phyloP scores from a whole-genome alignment of 2,329 filamentous ascomycete species.

The Trichoderma afroharzianum region DNA sequence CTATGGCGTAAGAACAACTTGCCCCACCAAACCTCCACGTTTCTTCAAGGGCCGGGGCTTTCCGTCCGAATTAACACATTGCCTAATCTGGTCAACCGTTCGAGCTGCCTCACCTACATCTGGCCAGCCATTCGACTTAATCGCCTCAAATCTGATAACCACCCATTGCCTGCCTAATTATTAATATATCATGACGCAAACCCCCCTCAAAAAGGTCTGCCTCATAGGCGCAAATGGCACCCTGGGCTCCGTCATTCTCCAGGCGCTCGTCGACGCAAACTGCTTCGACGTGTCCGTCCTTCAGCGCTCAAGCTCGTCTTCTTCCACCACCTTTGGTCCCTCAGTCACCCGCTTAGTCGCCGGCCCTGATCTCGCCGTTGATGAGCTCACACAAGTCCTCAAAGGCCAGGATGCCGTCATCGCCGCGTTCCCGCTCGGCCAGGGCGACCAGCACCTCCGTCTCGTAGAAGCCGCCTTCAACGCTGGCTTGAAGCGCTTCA shows the following conservation, averaged over 20 bases:
- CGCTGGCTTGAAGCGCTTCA: slow-evolving; percentile 58
- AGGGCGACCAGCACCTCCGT: slow-evolving; percentile 42
- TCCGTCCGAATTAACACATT: background rate
- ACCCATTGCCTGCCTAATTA: background rate
- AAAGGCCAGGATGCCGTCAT: slow-evolving; percentile 56
- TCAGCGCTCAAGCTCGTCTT: slow-evolving; percentile 41
- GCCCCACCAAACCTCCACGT: background rate
- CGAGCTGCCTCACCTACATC: background rate
- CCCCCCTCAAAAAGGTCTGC: slow-evolving; percentile 30
- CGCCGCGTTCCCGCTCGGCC: slow-evolving; percentile 35
- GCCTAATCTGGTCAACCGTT: background rate
- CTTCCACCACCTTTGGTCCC: slow-evolving; percentile 21
- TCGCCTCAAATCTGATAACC: background rate
- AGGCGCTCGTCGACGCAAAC: slow-evolving; percentile 34
- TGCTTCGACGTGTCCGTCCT: slow-evolving; percentile 53
- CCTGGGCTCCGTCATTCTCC: slow-evolving; percentile 38
- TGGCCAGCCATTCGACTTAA: background rate
- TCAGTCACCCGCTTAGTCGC: slow-evolving; percentile 25
- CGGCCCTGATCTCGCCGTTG: slow-evolving; percentile 29
- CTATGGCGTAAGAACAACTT: background rate
- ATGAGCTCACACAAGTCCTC: slow-evolving; percentile 45
- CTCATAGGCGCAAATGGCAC: slow-evolving; percentile 38
- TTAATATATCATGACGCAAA: background rate
- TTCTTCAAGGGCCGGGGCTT: background rate
- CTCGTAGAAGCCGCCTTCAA: slow-evolving; percentile 56